Base-by-base conservation (phyloP, 345 rosid genomes). In the Jatropha curcas region DNA sequence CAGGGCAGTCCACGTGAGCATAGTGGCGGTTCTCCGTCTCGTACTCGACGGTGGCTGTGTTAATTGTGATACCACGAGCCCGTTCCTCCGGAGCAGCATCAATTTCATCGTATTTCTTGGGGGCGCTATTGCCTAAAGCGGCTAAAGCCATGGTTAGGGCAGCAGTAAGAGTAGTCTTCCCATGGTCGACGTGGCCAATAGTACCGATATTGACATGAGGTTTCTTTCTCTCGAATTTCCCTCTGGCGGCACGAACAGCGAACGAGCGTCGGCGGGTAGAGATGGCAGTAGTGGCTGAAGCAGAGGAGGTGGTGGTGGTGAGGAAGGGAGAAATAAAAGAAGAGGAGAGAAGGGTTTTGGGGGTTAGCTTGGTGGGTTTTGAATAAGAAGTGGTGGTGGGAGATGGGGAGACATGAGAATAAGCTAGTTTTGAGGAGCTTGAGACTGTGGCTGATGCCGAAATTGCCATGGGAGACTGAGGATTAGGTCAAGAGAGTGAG, bases 101-200 rank as follows among this genome's bases (percentile, higher is more conserved):
- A 53, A 94, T 94, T 73, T 94, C 98, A 65, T 92, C 95, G 84
- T 90, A 90, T 71, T 89, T 92, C 52, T 92, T 92, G 1, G 91
- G 92, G 39, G 91, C 87, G 64, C 88, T 82, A 81, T 73, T 82
- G 2, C 98, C 97, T 64, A 84, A 45, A 66, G 91, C 64, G 67
- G 96, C 98, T 14, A 92, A 74, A 31, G 94, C 99, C 99, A 91
- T 95, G 80, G 98, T 92, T 37, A 91, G 87, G 65, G 98, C 92
- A 9, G 93, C 96, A 19, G 97, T 95, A 48, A 91, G 75, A 28
- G 99, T 91, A 19, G 97, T 95, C 80, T 95, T 91, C 17, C 98
- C 99, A 56, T 91, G 99, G 93, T 95, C 98, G 64, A 92, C 98
- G 30, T 91, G 98, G 35, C 99, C 99, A 30, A 92, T 95, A 4